phyloP scores from a whole-genome alignment of 257 asterid species.

The Schizonepeta tenuifolia region DNA sequence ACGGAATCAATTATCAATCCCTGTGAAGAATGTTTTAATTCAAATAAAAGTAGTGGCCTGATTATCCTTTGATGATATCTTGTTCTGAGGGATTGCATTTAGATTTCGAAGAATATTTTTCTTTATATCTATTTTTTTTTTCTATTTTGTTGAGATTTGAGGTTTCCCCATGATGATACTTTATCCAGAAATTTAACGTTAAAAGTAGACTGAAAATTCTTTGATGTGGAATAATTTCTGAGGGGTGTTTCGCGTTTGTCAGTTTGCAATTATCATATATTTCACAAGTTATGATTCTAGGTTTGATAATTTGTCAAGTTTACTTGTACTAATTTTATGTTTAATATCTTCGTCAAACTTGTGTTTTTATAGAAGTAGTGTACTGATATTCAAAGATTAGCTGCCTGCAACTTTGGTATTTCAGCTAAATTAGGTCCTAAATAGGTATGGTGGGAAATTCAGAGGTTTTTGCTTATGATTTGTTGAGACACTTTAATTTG shows the following conservation, averaged over 20 bases:
- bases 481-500: too few relatives aligned
- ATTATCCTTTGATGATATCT: not conserved
- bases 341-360: too few relatives aligned
- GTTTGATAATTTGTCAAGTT: not conserved
- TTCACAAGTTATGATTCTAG: not conserved
- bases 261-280: not conserved
- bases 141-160: not conserved
- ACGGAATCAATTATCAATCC: not conserved
- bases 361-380: too few relatives aligned
- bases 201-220: constrained; percentile 11
- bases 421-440: too few relatives aligned
- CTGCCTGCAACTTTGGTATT: too few relatives aligned
- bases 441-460: too few relatives aligned
- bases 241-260: not conserved
- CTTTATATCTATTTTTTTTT: too few relatives aligned
- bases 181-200: not conserved
- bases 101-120: not conserved
- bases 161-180: not conserved
- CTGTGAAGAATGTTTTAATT: not conserved
- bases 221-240: not conserved
- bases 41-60: constrained; percentile 15
- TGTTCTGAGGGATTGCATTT: constrained; percentile 7
- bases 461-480: too few relatives aligned
- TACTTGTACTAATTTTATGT: too few relatives aligned
- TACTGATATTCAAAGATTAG: too few relatives aligned